Base-by-base conservation (phyloP, 192 early-diverging fungal genomes). In the Chytriomyces hyalinus region DNA sequence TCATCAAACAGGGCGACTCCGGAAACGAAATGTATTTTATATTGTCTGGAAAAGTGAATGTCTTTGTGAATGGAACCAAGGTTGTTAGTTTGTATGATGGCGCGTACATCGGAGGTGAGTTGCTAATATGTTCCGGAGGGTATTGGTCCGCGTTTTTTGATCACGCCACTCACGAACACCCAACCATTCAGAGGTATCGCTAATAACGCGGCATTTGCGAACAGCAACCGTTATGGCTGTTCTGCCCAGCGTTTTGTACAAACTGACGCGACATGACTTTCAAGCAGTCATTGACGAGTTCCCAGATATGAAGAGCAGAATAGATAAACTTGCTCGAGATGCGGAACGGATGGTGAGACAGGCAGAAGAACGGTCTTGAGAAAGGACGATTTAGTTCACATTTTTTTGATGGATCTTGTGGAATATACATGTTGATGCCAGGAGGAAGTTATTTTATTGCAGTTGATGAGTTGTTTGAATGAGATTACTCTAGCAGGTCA, bases 21-120 rank as follows among this genome's bases (percentile, higher is more conserved):
- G 87, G 87, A 46, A 78, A 84, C 64, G 74, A 81, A 17, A 88
- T 88, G 87, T 88, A 76, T 71, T 88, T 88, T 62, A 85, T 88
- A 22, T n/a, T 82, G 10, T 63, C 43, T 36, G 87, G 87, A 13
- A 51, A 47, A 4, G 81, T 86, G 6, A 81, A 84, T 6, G 74
- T 86, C 36, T 65, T 81, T 26, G 78, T 88, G 17, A 76, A 80
- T 26, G 75, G 78, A 2, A 76, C 74, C 4, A 53, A 49, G 43
- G 76, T 81, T 44, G 83, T 71, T 24, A 67, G 61, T 6, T 50
- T 87, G 5, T 49, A 46, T 22, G 67, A 77, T 57, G 76, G 67
- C 15, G 49, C 49, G 5, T 70, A 70, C 26, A 22, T 70, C 6
- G 68, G 68, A 70, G 68, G 68, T 70, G 11, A 26, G 11, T 15